Percentiles rank a stretch among this genome's conserved stretches.
Conservation (phyloP, 768 basidiomycete genomes). For the Leccinum imitatum region DNA sequence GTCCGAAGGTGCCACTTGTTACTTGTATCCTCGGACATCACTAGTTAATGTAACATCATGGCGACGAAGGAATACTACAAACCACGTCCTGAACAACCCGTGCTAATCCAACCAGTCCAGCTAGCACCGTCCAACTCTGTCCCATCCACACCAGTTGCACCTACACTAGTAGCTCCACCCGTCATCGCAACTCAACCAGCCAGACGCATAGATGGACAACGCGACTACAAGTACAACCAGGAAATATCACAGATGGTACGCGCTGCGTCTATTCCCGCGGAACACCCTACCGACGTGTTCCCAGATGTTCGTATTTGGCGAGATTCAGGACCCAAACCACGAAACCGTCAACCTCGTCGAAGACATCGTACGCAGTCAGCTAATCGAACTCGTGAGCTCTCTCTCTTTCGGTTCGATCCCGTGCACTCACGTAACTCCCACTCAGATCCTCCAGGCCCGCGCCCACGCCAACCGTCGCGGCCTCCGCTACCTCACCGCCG, state of each 20-base stretch:
- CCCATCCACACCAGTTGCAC: constrained; percentile 22
- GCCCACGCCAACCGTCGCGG: constrained; percentile 78
- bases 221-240: constrained; percentile 85
- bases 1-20: no score
- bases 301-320: constrained; percentile 97
- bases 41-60: background rate
- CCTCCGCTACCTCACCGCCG: constrained; percentile 83
- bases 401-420: background rate
- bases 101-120: constrained; percentile 18
- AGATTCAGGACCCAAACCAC: constrained; percentile 84
- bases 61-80: constrained; percentile 31
- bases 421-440: constrained; percentile 3
- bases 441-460: constrained; percentile 86
- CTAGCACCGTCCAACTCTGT: constrained; percentile 10
- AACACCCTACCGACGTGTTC: background rate
- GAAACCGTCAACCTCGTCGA: constrained; percentile 95
- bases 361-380: constrained; percentile 86
- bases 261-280: background rate
- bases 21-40: no score
- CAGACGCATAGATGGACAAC: constrained; percentile 27
- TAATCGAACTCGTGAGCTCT: constrained; percentile 78
- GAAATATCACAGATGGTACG: constrained; percentile 93
- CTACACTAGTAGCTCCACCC: background rate
- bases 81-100: constrained; percentile 23
- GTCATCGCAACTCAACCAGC: constrained; percentile 7